phyloP scores from a whole-genome alignment of 345 rosid species.

The Moricandia arvensis region DNA sequence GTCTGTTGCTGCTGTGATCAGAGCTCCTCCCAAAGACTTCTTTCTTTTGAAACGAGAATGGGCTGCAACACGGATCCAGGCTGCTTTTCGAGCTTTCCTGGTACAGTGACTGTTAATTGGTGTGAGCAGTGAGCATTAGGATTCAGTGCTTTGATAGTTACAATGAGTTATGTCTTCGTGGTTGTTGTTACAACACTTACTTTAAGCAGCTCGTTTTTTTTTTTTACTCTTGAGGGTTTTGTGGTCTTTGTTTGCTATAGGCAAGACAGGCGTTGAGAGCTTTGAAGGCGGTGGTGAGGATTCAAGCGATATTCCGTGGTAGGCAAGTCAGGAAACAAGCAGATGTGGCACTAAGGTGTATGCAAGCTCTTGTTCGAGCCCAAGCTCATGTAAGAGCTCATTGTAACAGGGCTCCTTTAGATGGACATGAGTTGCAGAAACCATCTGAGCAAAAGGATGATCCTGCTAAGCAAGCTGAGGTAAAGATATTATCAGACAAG shows the following conservation, averaged over 20 bases:
- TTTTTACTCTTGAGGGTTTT: not conserved
- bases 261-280: slow-evolving; percentile 84
- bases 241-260: slow-evolving; percentile 39
- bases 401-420: slow-evolving; percentile 38
- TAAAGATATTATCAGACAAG: slow-evolving; percentile 22
- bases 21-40: slow-evolving; percentile 79
- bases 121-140: not conserved
- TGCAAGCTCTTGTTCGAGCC: slow-evolving; percentile 95
- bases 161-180: not conserved
- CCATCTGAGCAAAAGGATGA: slow-evolving; percentile 37
- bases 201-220: not conserved
- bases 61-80: slow-evolving; percentile 88
- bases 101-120: slow-evolving; percentile 34
- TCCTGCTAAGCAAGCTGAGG: slow-evolving; percentile 77
- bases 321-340: slow-evolving; percentile 88
- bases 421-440: slow-evolving; percentile 38
- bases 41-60: slow-evolving; percentile 65
- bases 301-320: slow-evolving; percentile 89
- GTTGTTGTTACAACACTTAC: not conserved
- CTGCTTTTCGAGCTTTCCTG: slow-evolving; percentile 78
- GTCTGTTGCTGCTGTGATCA: slow-evolving; percentile 70
- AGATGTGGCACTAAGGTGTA: slow-evolving; percentile 80
- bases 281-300: slow-evolving; percentile 79
- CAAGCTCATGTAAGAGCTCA: slow-evolving; percentile 84
- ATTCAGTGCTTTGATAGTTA: not conserved